A percentile compares a stretch with the other conserved stretches of the same genome.
Evolutionary conservation across 805 yeast species (phyloP).

Genomic region (Candida germanica): DNA sequence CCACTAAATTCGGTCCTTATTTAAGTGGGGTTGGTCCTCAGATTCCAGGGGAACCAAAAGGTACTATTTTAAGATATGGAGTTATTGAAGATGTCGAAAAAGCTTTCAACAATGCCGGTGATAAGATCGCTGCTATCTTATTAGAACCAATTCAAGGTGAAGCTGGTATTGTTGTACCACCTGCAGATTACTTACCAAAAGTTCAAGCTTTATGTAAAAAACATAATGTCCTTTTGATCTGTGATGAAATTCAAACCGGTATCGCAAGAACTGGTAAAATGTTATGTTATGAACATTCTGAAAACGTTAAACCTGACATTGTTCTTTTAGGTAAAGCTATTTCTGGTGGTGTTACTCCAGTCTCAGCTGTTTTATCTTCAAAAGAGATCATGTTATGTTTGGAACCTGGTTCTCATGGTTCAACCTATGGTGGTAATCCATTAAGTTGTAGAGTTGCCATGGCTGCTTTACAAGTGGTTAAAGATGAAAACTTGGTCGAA

Average conservation of each 20-base stretch:
- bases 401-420: slow-evolving; percentile 95
- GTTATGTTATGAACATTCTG: slow-evolving; percentile 85
- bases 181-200: slow-evolving; percentile 67
- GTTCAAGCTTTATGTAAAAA: slow-evolving; percentile 75
- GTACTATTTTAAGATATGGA: slow-evolving; percentile 72
- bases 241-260: slow-evolving; percentile 98
- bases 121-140: slow-evolving; percentile 83
- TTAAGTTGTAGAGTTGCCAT: slow-evolving; percentile 88
- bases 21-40: slow-evolving; percentile 78
- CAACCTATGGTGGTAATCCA: slow-evolving; percentile 98
- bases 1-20: slow-evolving; percentile 86
- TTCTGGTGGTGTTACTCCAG: slow-evolving; percentile 92
- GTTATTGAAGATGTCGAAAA: slow-evolving; percentile 79
- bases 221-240: slow-evolving; percentile 83
- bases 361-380: slow-evolving; percentile 88
- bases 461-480: slow-evolving; percentile 88
- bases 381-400: slow-evolving; percentile 83
- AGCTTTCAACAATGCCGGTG: slow-evolving; percentile 81
- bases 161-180: slow-evolving; percentile 96
- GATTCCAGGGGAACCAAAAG: slow-evolving; percentile 68
- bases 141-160: slow-evolving; percentile 98
- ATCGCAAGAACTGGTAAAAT: slow-evolving; percentile 95
- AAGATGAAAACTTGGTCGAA: slow-evolving; percentile 81
- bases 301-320: slow-evolving; percentile 79
- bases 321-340: slow-evolving; percentile 91